Conservation (phyloP, 176 grass and related monocot genomes). For the Triticum dicoccoides region DNA sequence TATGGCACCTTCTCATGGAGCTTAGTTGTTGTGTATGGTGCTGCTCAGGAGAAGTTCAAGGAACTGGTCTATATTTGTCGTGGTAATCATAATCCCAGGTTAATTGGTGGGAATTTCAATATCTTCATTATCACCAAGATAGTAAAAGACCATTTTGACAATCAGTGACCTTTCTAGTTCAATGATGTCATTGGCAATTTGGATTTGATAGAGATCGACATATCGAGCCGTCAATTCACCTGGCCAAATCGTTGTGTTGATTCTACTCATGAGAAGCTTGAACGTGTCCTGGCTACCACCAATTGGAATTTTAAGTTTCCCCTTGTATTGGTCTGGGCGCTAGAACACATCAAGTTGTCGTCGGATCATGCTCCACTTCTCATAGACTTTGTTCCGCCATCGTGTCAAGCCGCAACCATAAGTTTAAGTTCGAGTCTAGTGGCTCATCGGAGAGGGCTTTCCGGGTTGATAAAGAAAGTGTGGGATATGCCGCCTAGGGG, state of each 20-base stretch:
- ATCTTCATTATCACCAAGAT: background rate
- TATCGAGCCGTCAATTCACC: background rate
- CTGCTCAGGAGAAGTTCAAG: too few relatives aligned
- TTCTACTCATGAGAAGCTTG: background rate
- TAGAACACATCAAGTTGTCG: background rate
- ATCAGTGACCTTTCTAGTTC: background rate
- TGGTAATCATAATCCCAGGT: background rate
- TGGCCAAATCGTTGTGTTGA: background rate
- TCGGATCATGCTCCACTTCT: background rate
- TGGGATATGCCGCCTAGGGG: too few relatives aligned
- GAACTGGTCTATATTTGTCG: background rate
- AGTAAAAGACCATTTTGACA: background rate
- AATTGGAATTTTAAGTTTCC: background rate
- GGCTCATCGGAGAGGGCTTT: background rate
- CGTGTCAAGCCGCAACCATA: background rate
- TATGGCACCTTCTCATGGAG: too few relatives aligned
- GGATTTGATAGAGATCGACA: background rate
- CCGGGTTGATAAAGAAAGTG: too few relatives aligned
- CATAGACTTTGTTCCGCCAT: background rate
- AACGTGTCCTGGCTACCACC: background rate
- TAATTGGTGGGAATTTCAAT: background rate
- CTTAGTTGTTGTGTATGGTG: too few relatives aligned
- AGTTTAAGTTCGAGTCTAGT: background rate
- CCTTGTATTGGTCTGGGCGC: background rate
- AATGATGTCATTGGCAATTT: background rate